phyloP scores from a whole-genome alignment of 352 stramenopile genomes.

The Globisporangium solare region DNA sequence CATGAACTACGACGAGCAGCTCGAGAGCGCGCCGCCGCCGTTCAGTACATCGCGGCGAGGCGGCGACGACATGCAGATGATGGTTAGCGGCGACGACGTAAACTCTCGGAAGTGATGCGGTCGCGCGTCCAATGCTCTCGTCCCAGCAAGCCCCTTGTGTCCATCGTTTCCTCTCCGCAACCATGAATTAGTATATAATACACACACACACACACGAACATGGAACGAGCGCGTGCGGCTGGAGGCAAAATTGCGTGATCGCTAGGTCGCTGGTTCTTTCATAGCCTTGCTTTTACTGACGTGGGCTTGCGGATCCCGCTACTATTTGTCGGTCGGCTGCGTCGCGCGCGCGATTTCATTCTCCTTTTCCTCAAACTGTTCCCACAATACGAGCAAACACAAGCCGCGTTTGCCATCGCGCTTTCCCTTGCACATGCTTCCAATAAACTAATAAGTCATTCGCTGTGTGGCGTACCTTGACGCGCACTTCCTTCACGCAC shows the following conservation, averaged over 20 bases:
- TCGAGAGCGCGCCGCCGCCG: conserved; percentile 26
- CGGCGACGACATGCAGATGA: conserved; percentile 21
- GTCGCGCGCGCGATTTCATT: conserved; percentile 22
- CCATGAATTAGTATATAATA: background rate
- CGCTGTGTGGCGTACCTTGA: conserved; percentile 32
- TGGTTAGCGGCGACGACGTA: conserved; percentile 19
- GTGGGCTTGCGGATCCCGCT: background rate
- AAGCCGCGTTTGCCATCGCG: too few relatives aligned
- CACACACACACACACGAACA: background rate
- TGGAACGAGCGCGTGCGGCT: background rate
- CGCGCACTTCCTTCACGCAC: conserved; percentile 69
- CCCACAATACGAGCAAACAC: background rate
- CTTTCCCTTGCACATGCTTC: too few relatives aligned
- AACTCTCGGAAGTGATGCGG: conserved; percentile 32
- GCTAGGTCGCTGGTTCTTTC: too few relatives aligned
- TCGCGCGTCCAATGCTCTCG: background rate
- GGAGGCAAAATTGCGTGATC: too few relatives aligned
- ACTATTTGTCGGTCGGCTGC: conserved; percentile 14
- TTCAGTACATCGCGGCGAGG: conserved; percentile 32
- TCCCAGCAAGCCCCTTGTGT: too few relatives aligned
- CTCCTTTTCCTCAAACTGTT: conserved; percentile 52
- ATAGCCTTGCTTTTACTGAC: too few relatives aligned
- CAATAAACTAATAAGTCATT: too few relatives aligned
- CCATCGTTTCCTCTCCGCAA: too few relatives aligned
- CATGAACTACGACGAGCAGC: conserved; percentile 76